phyloP scores from a whole-genome alignment of 2,329 filamentous ascomycete species.

The Aspergillus viridinutans region DNA sequence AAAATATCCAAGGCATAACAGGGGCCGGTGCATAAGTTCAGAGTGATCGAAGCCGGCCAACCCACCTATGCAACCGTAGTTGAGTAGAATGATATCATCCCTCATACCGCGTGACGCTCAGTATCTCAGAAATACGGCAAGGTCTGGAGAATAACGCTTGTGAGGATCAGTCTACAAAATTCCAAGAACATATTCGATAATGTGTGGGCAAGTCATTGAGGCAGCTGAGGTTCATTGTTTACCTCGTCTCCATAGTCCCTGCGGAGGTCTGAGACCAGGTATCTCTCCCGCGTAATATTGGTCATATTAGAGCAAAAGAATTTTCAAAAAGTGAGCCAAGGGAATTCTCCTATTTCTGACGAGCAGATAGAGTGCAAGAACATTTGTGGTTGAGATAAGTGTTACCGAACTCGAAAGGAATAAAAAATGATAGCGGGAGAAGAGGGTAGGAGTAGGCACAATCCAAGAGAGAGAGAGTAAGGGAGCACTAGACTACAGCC shows the following conservation, averaged over 20 bases:
- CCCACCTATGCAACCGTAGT: background rate
- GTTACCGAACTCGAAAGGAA: constrained; percentile 1
- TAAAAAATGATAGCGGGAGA: constrained; percentile 27
- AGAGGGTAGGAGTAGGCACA: constrained; percentile 25
- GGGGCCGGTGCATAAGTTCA: too few relatives aligned
- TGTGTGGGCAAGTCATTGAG: background rate
- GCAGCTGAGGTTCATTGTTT: background rate
- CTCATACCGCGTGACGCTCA: background rate
- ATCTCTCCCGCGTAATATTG: background rate
- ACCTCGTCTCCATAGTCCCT: background rate
- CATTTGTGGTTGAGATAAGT: constrained; percentile 37
- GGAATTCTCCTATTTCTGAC: constrained; percentile 37
- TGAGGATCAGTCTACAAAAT: background rate
- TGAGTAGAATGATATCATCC: background rate
- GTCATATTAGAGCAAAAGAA: background rate
- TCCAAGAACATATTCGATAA: background rate
- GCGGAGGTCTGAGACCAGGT: background rate
- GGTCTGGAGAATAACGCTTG: background rate
- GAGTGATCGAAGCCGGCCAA: background rate
- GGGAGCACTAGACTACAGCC: background rate
- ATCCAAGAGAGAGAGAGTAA: constrained; percentile 31
- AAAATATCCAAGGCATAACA: background rate
- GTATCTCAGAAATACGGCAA: background rate
- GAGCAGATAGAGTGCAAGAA: constrained; percentile 66
- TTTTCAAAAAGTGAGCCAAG: constrained; percentile 13